Evolutionary conservation across 805 yeast species (phyloP).

Genomic region (Wickerhamiella dianesei): DNA sequence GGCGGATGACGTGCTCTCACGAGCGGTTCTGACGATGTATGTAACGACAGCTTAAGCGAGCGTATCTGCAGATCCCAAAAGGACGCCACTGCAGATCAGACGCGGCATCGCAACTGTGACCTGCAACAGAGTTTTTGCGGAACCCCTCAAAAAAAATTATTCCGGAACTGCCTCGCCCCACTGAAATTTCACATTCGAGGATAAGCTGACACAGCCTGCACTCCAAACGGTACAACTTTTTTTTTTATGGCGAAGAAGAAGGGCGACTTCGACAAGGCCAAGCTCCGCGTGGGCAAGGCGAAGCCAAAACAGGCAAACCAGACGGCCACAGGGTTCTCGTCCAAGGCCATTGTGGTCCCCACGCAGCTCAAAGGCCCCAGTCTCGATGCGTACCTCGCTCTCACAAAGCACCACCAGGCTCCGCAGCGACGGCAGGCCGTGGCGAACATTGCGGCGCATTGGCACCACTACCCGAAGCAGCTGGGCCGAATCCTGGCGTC

Average conservation of each 20-base stretch:
- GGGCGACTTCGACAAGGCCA: constrained; percentile 63
- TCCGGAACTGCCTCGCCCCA: too few relatives aligned
- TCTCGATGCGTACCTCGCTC: constrained; percentile 11
- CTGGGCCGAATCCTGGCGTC: constrained; percentile 29
- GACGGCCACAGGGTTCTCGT: constrained; percentile 75
- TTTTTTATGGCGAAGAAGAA: constrained; percentile 34
- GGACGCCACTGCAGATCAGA: too few relatives aligned
- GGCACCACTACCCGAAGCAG: constrained; percentile 9
- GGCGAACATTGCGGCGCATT: constrained; percentile 9
- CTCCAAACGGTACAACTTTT: background rate
- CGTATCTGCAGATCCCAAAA: too few relatives aligned
- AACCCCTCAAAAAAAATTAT: too few relatives aligned
- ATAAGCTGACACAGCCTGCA: too few relatives aligned
- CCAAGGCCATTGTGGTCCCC: constrained; percentile 44
- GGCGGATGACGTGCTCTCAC: background rate
- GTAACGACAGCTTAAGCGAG: too few relatives aligned
- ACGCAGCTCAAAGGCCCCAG: constrained; percentile 25
- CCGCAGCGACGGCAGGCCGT: constrained; percentile 18
- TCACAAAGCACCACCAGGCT: constrained; percentile 20
- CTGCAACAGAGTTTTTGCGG: too few relatives aligned
- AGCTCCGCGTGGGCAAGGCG: constrained; percentile 79
- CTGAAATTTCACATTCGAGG: too few relatives aligned
- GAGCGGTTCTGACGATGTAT: background rate
- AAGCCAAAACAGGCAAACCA: constrained; percentile 55
- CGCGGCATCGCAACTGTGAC: too few relatives aligned